phyloP scores from a whole-genome alignment of 164 flowering plant genomes.

The Macadamia integrifolia region DNA sequence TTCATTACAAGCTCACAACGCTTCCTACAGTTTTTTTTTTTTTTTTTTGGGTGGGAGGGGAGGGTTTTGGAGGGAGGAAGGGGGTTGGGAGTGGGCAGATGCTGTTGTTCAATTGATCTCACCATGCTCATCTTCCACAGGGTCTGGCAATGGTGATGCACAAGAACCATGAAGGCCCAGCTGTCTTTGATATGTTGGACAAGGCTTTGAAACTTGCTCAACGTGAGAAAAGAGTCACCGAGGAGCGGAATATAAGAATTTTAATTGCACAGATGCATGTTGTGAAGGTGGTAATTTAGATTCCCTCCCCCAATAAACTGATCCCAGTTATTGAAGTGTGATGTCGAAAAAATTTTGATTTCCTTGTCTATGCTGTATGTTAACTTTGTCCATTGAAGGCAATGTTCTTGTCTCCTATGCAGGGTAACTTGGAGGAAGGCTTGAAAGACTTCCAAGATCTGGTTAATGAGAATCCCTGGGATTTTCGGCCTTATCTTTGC shows the following conservation, averaged over 20 bases:
- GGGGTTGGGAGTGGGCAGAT: no score
- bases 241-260: constrained; percentile 84
- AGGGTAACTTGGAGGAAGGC: constrained; percentile 81
- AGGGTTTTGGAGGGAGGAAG: no score
- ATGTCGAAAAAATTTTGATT: neutral
- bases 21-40: no score
- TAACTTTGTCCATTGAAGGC: neutral
- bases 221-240: constrained; percentile 59
- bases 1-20: no score
- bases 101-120: neutral
- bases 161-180: constrained; percentile 71
- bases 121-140: constrained; percentile 26
- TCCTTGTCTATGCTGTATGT: neutral
- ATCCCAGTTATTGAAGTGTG: neutral
- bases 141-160: constrained; percentile 96
- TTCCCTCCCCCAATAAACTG: neutral
- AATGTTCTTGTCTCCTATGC: constrained; percentile 9
- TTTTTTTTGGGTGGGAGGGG: neutral
- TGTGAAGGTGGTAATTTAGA: constrained; percentile 40
- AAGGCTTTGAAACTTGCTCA: constrained; percentile 63
- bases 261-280: constrained; percentile 91
- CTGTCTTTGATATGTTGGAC: constrained; percentile 79
- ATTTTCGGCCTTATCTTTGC: constrained; percentile 94
- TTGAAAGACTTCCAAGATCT: constrained; percentile 58
- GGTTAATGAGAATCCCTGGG: constrained; percentile 74